Percentiles rank a stretch among this genome's conserved stretches.
These are phyloP conservation scores for Tillandsia leiboldiana DNA, from an alignment of 176 grass and related monocot species.

Conservation along the genomic window DNA sequence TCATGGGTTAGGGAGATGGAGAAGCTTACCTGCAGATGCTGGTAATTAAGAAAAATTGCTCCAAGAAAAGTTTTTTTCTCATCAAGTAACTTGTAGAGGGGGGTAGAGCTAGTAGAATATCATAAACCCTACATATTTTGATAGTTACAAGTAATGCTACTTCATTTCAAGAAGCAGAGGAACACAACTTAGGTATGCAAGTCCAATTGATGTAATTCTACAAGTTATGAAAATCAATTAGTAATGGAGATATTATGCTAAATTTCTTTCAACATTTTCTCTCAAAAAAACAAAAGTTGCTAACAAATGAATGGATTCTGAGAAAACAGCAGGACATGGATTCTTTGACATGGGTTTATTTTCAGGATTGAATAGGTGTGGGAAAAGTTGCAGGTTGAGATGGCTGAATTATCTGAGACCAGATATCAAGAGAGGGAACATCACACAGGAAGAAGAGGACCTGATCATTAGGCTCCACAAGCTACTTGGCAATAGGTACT, in stretches of 20 bases:
- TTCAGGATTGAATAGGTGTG: slow-evolving; percentile 12
- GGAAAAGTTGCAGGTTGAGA: slow-evolving; percentile 2
- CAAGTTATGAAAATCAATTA: too few relatives aligned
- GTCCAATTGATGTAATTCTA: too few relatives aligned
- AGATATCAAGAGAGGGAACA: slow-evolving; percentile 13
- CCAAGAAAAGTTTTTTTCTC: too few relatives aligned
- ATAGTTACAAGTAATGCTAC: too few relatives aligned
- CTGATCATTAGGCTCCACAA: slow-evolving; percentile 8
- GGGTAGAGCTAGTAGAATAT: too few relatives aligned
- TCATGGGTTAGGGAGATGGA: slow-evolving; percentile 28
- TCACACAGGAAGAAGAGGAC: slow-evolving; percentile 7
- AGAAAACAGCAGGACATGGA: too few relatives aligned
- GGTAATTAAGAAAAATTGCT: slow-evolving; percentile 7
- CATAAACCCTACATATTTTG: too few relatives aligned
- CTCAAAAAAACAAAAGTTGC: background rate
- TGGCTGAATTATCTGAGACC: slow-evolving; percentile 9
- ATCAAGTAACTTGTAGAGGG: too few relatives aligned
- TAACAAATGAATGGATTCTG: background rate
- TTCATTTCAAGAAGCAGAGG: too few relatives aligned
- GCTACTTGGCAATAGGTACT: slow-evolving; percentile 6
- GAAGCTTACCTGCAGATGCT: slow-evolving; percentile 32
- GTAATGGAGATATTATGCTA: too few relatives aligned
- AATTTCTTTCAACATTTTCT: too few relatives aligned
- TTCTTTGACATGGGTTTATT: background rate
- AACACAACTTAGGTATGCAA: too few relatives aligned